Evolutionary conservation across 345 rosid species (phyloP).

Genomic region (Iberis pinnata): DNA sequence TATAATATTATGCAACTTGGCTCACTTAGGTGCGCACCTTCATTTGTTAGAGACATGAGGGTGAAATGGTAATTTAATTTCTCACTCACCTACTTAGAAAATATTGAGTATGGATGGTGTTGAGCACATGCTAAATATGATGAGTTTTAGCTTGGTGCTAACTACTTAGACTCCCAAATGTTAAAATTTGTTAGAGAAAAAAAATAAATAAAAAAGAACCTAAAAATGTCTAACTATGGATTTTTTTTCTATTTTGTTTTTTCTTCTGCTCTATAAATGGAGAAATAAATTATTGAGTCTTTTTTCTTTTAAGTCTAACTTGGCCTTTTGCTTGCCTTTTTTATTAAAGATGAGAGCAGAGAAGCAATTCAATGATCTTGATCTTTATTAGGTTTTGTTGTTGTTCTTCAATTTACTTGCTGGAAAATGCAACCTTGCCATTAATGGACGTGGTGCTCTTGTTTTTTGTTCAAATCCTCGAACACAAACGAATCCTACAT

Average conservation of each 20-base stretch:
- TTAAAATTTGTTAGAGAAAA: conserved; percentile 15
- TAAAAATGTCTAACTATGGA: no score
- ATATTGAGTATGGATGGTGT: no score
- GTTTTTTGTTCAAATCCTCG: conserved; percentile 71
- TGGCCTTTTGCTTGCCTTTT: conserved; percentile 19
- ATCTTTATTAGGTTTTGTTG: neutral
- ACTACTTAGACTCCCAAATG: no score
- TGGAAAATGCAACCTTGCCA: conserved; percentile 64
- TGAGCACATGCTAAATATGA: no score
- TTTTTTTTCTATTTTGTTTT: neutral
- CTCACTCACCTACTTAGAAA: no score
- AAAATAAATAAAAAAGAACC: conserved; percentile 1
- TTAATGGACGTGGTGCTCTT: conserved; percentile 80
- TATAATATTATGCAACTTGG: no score
- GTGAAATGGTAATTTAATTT: no score
- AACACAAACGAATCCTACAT: conserved; percentile 83
- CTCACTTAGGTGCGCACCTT: no score
- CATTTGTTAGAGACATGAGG: no score
- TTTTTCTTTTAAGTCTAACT: neutral
- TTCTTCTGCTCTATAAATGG: conserved; percentile 2
- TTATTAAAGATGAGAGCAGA: conserved; percentile 12
- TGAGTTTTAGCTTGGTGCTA: no score
- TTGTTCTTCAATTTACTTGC: conserved; percentile 45
- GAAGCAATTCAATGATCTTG: neutral
- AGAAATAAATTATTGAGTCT: neutral